Evolutionary conservation across 2,329 filamentous ascomycete genomes (phyloP), one percentile per base, ranked within the genome.

Genomic region (Fusarium poae): DNA sequence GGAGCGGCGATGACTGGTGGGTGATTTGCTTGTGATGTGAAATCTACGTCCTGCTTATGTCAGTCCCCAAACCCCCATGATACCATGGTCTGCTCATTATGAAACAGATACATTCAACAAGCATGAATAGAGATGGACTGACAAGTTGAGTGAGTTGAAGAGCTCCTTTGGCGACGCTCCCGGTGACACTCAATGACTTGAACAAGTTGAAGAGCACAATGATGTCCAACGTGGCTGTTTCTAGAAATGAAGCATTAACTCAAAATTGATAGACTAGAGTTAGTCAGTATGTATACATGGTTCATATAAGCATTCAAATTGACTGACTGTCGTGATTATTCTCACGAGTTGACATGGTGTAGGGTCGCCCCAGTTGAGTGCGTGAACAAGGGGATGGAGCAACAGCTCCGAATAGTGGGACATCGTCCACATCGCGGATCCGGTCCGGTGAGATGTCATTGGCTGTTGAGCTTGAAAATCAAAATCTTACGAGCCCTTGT

Each of bases 21-120:
- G 18, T 3, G 21, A 12, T 11, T 21, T 37, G 20, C 16, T n/a
- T 4, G 11, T n/a, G 23, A n/a, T 25, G 20, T 3, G 21, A 37
- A 50, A 18, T 8, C 20, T 50, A 16, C 11, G 21, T 23, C 21
- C 32, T 50, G 20, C 35, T 37, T 11, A n/a, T 37, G 20, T 37
- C 46, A 50, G 32, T 50, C 12, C 5, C 23, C n/a, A 39, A 27
- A 4, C 32, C 18, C 4, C 21, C 4, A 12, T n/a, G 15, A 16
- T n/a, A 11, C 5, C 18, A 7, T n/a, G 13, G n/a, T 16, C 6
- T 4, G n/a, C 6, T 18, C 0, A 6, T 12, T 4, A 6, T 7
- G 15, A 16, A 21, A 13, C 6, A 2, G 21, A 3, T 12, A 3
- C 12, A 10, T 3, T 12, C 12, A 12, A 13, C 16, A 9, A 25